A percentile compares a stretch with the other conserved stretches of the same genome.
Conservation (phyloP, 345 rosid species). For the Eucalyptus cloeziana region DNA sequence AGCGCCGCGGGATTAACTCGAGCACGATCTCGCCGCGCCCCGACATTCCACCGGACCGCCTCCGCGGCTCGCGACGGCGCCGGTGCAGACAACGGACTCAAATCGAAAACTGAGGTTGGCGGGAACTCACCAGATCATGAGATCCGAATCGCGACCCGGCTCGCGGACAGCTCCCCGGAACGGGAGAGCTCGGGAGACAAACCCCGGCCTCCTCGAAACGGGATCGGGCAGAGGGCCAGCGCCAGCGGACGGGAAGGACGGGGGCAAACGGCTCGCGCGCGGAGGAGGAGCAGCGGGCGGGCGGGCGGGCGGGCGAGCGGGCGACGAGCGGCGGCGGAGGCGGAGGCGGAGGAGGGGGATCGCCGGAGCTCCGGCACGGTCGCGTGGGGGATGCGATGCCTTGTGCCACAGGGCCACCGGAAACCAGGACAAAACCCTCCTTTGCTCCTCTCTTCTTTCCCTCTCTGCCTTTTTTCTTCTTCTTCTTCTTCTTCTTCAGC, state of each 20-base stretch:
- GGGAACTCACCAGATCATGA: conserved; percentile 18
- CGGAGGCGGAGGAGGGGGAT: neutral
- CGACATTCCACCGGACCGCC: neutral
- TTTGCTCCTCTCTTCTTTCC: neutral
- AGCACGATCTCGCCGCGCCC: neutral
- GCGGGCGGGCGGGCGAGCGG: too few relatives aligned
- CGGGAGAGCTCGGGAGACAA: neutral
- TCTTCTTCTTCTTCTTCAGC: neutral
- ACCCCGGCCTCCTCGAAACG: neutral
- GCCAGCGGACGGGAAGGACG: neutral
- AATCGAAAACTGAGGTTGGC: neutral
- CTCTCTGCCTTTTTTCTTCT: neutral
- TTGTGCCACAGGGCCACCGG: neutral
- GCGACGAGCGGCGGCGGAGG: neutral
- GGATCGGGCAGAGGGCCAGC: neutral
- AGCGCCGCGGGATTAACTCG: neutral
- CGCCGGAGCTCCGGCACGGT: neutral
- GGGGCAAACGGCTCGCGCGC: neutral
- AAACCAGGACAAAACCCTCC: neutral
- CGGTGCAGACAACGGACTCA: neutral
- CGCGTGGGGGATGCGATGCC: neutral
- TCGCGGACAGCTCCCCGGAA: neutral
- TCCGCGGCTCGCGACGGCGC: neutral
- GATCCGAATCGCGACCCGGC: conserved; percentile 10
- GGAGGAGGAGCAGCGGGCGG: neutral